Evolutionary conservation across 2,329 filamentous ascomycete genomes (phyloP).

Genomic region (Trichoderma sp.): DNA sequence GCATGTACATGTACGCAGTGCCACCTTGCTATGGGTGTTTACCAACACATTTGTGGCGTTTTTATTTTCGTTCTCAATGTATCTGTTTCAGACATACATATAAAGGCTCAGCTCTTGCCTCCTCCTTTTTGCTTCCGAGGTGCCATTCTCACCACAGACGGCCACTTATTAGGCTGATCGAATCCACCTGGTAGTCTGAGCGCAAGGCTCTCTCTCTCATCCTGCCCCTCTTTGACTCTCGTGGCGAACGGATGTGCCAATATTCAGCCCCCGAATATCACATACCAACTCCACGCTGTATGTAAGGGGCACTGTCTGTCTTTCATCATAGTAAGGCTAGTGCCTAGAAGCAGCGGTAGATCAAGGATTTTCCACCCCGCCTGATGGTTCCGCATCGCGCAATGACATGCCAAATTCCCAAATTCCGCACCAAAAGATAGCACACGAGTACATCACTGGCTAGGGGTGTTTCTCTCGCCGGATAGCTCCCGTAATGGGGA

Average conservation of each 20-base stretch:
- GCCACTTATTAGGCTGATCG: too few species aligned
- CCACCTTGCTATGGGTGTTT: background rate
- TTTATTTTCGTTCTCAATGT: background rate
- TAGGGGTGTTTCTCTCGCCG: background rate
- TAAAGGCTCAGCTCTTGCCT: background rate
- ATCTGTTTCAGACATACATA: background rate
- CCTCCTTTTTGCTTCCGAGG: background rate
- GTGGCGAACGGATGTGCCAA: background rate
- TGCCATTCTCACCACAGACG: background rate
- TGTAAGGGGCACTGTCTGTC: background rate
- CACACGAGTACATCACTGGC: background rate
- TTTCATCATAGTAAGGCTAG: background rate
- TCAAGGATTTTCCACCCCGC: background rate
- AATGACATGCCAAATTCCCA: slow-evolving; percentile 16
- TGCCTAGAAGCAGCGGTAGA: background rate
- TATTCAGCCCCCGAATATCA: background rate
- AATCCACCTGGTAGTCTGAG: background rate
- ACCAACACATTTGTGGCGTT: background rate
- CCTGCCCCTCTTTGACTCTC: background rate
- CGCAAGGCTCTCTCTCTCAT: background rate
- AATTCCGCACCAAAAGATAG: background rate
- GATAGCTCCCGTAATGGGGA: background rate
- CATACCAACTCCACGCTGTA: background rate
- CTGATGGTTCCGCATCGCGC: slow-evolving; percentile 19
- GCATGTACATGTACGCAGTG: background rate